Base-by-base conservation (phyloP, 768 basidiomycete species). In the Asterophora lycoperdoides region DNA sequence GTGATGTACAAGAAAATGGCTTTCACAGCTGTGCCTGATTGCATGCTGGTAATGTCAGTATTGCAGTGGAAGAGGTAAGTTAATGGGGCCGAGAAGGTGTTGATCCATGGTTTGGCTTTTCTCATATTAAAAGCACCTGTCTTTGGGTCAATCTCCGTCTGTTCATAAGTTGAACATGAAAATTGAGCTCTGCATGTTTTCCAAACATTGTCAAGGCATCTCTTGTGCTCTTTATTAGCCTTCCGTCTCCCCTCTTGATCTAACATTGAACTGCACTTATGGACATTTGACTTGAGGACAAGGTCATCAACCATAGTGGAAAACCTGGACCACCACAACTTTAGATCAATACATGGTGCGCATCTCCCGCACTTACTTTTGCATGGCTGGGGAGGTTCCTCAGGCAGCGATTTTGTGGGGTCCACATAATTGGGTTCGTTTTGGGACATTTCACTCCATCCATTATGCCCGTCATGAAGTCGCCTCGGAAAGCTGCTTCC, bases 1-100 rank as follows among this genome's bases (percentile, higher is more conserved):
- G 72, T 62, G 0, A 73, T n/a, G n/a, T n/a, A n/a, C n/a, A n/a
- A n/a, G n/a, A n/a, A n/a, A n/a, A n/a, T n/a, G n/a, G n/a, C n/a
- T 60, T 73, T 71, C 1, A 75, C 60, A 1, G 67, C 59, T 1
- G 72, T 74, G 0, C 72, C 72, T 15, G 69, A 72, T 13, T 65
- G 42, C 1, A 74, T 41, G 44, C 65, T 64, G 0, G 69, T 68
- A 0, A 70, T 62, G 58, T 75, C 70, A 2, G 69, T 67, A 41
- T 75, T 75, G 38, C 67, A 70, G 8, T 66, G 35, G 1, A 69
- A 9, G 62, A n/a, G n/a, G n/a, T n/a, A n/a, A n/a, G n/a, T n/a
- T n/a, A n/a, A n/a, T n/a, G n/a, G n/a, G n/a, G n/a, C 50, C 7
- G 63, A 61, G n/a, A 68, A 58, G 0, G 58, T 69, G 46, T 77